Base-by-base conservation (phyloP, 352 stramenopile genomes). In the Globisporangium parvum region DNA sequence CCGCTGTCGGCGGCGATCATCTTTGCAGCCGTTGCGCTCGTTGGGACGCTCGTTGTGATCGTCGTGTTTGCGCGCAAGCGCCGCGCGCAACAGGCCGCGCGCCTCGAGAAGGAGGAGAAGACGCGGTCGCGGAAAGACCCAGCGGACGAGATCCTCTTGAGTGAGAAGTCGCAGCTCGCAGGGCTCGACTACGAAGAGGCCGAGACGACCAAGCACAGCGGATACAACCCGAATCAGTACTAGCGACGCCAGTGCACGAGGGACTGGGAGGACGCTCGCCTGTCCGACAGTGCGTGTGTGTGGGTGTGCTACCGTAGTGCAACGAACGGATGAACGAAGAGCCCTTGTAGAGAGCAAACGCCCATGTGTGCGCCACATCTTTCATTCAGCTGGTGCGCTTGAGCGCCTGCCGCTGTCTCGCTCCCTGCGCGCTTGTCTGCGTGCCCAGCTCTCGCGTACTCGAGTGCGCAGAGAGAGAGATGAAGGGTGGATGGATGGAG, bases 11-110 rank as follows among this genome's bases (percentile, higher is more conserved):
- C 67, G 2, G 46, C 70, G 18, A 61, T 75, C 47, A 45, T 47
- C 3, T 47, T 74, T 35, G 64, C 61, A 28, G 59, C 49, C 2
- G 42, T 73, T 31, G 60, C 66, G 15, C 47, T 75, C 17, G 26
- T 62, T 35, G 45, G 73, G 28, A 88, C 78, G 35, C 62, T 80
- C 41, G 17, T 77, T 24, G 60, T 85, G 37, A 65, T 86, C 26
- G 37, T 75, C 24, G 57, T 78, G n/a, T 74, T 77, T 45, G 64
- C 37, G 10, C 58, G 70, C 51, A 70, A 69, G 21, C 72, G 58
- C 14, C 69, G 67, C n/a, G 56, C 54, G 11, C 63, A 75, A 44
- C 59, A 57, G 47, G 58, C 58, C 37, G 53, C 69, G 42, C 63
- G 73, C 24, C 51, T 67, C 50, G 55, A 69, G 44, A 62, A 63